A percentile compares a stretch with the other conserved stretches of the same genome.
Evolutionary conservation across 129 eudicot species (phyloP).

Genomic region (Erigeron canadensis): DNA sequence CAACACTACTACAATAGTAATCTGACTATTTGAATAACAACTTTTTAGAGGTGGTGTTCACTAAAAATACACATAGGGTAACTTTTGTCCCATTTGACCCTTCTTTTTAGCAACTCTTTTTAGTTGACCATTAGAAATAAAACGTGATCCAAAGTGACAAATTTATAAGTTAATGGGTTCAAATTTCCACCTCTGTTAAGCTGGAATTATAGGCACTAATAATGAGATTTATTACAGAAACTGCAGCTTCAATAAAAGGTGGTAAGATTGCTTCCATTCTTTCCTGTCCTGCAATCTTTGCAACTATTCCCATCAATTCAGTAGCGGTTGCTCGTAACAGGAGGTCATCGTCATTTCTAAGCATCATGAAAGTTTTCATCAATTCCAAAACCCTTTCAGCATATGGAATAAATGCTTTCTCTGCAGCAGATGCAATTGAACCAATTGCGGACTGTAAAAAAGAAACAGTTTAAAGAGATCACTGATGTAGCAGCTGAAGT

Average conservation of each 20-base stretch:
- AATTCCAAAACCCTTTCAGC: conserved; percentile 85
- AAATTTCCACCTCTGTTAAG: background rate
- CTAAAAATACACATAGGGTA: background rate
- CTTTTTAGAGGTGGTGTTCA: background rate
- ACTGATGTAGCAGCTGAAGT: conserved; percentile 11
- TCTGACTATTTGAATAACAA: background rate
- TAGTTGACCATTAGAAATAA: background rate
- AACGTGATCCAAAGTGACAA: background rate
- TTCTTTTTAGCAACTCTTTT: background rate
- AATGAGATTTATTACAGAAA: conserved; percentile 45
- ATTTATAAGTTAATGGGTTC: too few relatives aligned
- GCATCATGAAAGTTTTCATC: conserved; percentile 82
- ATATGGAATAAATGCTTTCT: conserved; percentile 82
- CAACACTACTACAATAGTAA: background rate
- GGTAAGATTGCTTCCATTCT: conserved; percentile 82
- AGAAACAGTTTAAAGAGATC: conserved; percentile 12
- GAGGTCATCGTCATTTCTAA: conserved; percentile 73
- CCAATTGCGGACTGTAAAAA: conserved; percentile 84
- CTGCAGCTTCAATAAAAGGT: conserved; percentile 89
- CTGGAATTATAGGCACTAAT: conserved; percentile 2
- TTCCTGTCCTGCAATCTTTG: conserved; percentile 79
- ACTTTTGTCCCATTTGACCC: background rate
- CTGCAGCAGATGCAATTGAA: conserved; percentile 90
- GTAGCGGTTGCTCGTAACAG: conserved; percentile 92
- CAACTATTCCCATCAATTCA: conserved; percentile 90